phyloP scores from a whole-genome alignment of 106 monocot genomes.

The Apostasia ramifera region DNA sequence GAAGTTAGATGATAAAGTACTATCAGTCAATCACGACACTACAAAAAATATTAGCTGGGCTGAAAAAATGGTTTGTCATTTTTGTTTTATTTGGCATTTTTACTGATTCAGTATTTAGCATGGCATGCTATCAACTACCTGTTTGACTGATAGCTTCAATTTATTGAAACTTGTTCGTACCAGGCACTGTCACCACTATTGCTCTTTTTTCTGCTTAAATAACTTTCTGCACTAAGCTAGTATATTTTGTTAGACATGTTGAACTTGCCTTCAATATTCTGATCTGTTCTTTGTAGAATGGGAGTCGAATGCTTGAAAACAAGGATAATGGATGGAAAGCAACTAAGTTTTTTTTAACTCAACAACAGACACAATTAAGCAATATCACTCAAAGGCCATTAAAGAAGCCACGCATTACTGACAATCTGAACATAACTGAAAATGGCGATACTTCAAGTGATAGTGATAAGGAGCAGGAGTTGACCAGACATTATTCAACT shows the following conservation, averaged over 20 bases:
- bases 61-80: slow-evolving; percentile 37
- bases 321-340: slow-evolving; percentile 33
- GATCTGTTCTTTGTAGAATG: slow-evolving; percentile 17
- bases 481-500: slow-evolving; percentile 75
- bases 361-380: slow-evolving; percentile 25
- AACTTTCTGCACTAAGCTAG: background rate
- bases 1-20: slow-evolving; percentile 26
- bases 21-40: slow-evolving; percentile 21
- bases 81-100: background rate
- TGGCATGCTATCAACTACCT: background rate
- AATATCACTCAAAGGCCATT: slow-evolving; percentile 37
- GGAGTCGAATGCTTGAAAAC: slow-evolving; percentile 13
- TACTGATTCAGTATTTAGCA: background rate
- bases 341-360: slow-evolving; percentile 37
- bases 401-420: slow-evolving; percentile 48
- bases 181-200: background rate
- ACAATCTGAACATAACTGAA: slow-evolving; percentile 16
- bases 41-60: slow-evolving; percentile 23
- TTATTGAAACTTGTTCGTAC: background rate
- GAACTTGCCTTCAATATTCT: slow-evolving; percentile 1
- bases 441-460: slow-evolving; percentile 72
- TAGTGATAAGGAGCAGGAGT: slow-evolving; percentile 68
- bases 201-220: background rate
- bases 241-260: slow-evolving; percentile 1
- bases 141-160: background rate